Evolutionary conservation across 2,329 filamentous ascomycete genomes (phyloP), one percentile per base, ranked within the genome.

Genomic region (Scedosporium aurantiacum): DNA sequence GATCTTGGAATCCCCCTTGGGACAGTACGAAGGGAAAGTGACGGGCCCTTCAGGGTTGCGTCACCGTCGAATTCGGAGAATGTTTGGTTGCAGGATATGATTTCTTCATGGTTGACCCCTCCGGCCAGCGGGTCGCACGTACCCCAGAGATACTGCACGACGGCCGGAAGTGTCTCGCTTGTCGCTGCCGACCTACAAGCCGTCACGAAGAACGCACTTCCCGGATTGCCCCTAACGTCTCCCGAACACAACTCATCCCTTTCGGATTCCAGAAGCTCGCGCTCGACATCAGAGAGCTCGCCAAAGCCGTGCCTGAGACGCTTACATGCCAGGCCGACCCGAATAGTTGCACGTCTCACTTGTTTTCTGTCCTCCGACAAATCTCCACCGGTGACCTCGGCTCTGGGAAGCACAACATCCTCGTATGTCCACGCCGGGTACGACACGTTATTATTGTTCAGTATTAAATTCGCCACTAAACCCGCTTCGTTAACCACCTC

Each of bases 361-460:
- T 62, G 61, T 18, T 70, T 43, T 1, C 66, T 68, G 18, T 68
- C 66, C 25, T 68, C 57, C 23, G 66, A 66, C 67, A 66, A 68
- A 23, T 64, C 58, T 2, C 54, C 54, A 7, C 63, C 56, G 12
- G 63, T 58, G 12, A 70, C 60, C 1, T 63, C 60, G 50, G 69
- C 57, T 52, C 63, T 55, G 10, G 68, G 68, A 25, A 69, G 62
- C 1, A 66, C 68, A 37, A 69, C 43, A 41, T 67, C 66, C 37
- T 69, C 65, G 57, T 65, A 69, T 7, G 67, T 69, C 68, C 68
- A 69, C 8, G 58, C 60, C 7, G 67, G 68, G 43, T 67, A 70
- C 16, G 63, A 64, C 4, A 67, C 65, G 32, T 37, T 37, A n/a
- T 64, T 64, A 7, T 60, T 27, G n/a, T 43, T 60, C 2, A 70